Conservation (phyloP, 228 moss, liverwort and hornwort species). For the Sphagnum fallax region DNA sequence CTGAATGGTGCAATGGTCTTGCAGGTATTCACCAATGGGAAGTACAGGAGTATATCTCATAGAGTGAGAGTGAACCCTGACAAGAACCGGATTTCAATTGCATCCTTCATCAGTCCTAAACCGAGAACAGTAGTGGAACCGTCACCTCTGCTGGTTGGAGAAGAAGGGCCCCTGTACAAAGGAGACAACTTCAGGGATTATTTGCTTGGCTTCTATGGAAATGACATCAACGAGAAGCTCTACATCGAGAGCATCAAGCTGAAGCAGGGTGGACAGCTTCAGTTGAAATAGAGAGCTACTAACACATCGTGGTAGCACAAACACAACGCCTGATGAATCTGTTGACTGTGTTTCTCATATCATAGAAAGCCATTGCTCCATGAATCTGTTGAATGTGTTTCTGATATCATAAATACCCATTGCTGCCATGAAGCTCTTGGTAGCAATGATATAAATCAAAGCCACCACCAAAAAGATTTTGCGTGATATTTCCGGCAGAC, state of each 20-base stretch:
- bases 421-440: too few species aligned
- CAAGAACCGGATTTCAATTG: constrained; percentile 56
- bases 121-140: background rate
- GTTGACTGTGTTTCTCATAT: too few species aligned
- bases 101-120: constrained; percentile 72
- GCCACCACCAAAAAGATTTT: too few species aligned
- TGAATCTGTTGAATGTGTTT: too few species aligned
- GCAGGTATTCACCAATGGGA: constrained; percentile 90
- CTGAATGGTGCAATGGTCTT: background rate
- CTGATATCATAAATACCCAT: too few species aligned
- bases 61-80: constrained; percentile 71
- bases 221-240: background rate
- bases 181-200: background rate
- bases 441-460: too few species aligned
- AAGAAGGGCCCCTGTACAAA: background rate
- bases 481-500: too few species aligned
- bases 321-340: too few species aligned
- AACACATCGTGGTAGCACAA: too few species aligned
- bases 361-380: too few species aligned
- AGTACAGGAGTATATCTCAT: constrained; percentile 85
- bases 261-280: too few species aligned
- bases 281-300: too few species aligned
- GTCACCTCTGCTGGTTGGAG: background rate
- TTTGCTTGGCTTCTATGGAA: background rate
- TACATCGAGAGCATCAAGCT: background rate